Base-by-base conservation (phyloP, 768 basidiomycete genomes). In the Calocybe cyanea region DNA sequence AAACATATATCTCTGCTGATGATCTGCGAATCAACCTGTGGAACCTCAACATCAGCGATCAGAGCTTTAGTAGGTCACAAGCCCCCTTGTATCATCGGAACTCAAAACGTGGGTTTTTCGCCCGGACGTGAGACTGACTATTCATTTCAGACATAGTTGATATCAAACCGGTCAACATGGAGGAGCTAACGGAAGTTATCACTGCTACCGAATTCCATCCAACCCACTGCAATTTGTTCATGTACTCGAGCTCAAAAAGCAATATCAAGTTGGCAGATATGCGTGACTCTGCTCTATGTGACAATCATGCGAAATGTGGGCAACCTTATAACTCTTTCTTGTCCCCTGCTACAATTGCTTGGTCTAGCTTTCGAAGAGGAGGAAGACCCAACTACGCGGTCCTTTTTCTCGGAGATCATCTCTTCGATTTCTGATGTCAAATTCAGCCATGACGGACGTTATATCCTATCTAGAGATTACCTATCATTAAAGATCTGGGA, bases 121-220 rank as follows among this genome's bases (percentile, higher is more conserved):
- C n/a, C n/a, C n/a, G n/a, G n/a, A n/a, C n/a, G n/a, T n/a, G n/a
- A n/a, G 25, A 28, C 25, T 11, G 5, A 6, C 11, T 28, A 6
- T 28, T 28, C 25, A 18, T 18, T 10, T 9, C 23, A 99, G 96
- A 99, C 69, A 98, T 99, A 60, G 94, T 99, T 52, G 96, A 99
- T 67, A 98, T 99, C 80, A 99, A 99, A 64, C 96, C 96, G 2
- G 83, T 92, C 59, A 99, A 99, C 68, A 99, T 99, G 96, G 96
- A 99, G 63, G 96, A 99, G 66, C 76, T 99, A 44, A 98, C 96
- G 13, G 96, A 99, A 65, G 96, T 99, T 63, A 98, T 99, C 66
- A 99, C 96, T n/a, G 92, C 95, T 9, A 92, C 96, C 38, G 96
- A 99, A 69, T 98, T 99, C 69, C 96, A 98, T 63, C 96, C 96